Base-by-base conservation (phyloP, 2,329 filamentous ascomycete species). In the Exophiala oligosperma region DNA sequence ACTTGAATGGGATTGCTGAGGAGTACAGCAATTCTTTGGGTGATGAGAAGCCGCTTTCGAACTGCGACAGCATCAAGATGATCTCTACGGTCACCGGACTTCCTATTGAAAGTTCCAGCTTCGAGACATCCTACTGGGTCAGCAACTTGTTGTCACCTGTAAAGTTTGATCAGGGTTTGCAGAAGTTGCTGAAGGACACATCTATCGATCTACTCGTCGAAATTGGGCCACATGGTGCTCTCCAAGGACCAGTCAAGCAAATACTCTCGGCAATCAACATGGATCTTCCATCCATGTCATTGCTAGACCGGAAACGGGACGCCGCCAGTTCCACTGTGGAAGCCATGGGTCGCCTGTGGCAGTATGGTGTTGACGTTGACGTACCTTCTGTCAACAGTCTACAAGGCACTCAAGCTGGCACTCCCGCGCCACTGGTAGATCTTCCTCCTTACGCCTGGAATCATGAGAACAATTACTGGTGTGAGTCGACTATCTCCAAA, bases 381-480 rank as follows among this genome's bases (percentile, higher is more conserved):
- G 28, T 61, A 21, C 23, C 51, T 21, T 24, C 12, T 6, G 52
- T 56, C 40, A 60, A 57, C 48, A 24, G 12, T 23, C 29, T 41
- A 23, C 32, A 47, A n/a, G 32, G 41, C 26, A 24, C 17, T 23
- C 44, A 52, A n/a, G 9, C 17, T 21, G 44, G n/a, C n/a, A 54
- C 11, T 12, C 11, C 32, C 23, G 32, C n/a, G 14, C 21, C n/a
- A 58, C 60, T 72, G 46, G 64, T 56, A 2, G 68, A 71, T 35
- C 56, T 78, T 0, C 80, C 80, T 1, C 56, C 66, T 0, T 83
- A 83, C 56, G 72, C 75, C 0, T 83, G 80, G 77, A 76, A 82
- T 44, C 79, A 81, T 62, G 72, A 73, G 1, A 71, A 73, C 26
- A 56, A 63, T 1, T 72, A 77, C 60, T 80, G 76, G 69, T 71